Evolutionary conservation across 306 rosid species (phyloP).

Genomic region (Gastrolobium bilobum): DNA sequence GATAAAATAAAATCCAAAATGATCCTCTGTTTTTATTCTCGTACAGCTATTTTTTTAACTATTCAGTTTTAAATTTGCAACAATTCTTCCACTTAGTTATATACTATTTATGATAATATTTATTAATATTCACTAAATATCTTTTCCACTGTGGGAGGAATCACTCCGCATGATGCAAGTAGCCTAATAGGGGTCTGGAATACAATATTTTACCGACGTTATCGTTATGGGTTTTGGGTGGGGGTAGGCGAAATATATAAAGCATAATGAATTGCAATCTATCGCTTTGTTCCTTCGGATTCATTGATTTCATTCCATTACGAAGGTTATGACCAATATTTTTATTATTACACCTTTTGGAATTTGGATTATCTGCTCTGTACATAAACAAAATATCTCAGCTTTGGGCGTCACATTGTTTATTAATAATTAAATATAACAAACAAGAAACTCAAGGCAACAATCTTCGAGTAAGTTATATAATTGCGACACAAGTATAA

Average conservation of each 20-base stretch:
- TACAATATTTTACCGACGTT: background rate
- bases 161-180: background rate
- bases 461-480: too few relatives aligned
- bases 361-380: background rate
- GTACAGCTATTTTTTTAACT: background rate
- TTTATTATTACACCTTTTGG: background rate
- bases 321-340: background rate
- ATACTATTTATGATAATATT: background rate
- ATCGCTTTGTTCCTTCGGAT: background rate
- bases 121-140: conserved; percentile 30
- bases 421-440: background rate
- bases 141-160: conserved; percentile 23
- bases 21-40: background rate
- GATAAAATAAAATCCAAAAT: background rate
- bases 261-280: background rate
- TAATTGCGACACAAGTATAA: too few relatives aligned
- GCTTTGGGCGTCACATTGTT: background rate
- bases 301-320: conserved; percentile 11
- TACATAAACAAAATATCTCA: conserved; percentile 12
- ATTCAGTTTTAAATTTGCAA: background rate
- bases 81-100: background rate
- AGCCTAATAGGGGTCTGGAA: background rate
- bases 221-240: background rate
- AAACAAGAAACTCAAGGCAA: background rate
- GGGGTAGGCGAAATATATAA: background rate